Base-by-base conservation (phyloP, 2,329 filamentous ascomycete genomes). In the Sporothrix schenckii region DNA sequence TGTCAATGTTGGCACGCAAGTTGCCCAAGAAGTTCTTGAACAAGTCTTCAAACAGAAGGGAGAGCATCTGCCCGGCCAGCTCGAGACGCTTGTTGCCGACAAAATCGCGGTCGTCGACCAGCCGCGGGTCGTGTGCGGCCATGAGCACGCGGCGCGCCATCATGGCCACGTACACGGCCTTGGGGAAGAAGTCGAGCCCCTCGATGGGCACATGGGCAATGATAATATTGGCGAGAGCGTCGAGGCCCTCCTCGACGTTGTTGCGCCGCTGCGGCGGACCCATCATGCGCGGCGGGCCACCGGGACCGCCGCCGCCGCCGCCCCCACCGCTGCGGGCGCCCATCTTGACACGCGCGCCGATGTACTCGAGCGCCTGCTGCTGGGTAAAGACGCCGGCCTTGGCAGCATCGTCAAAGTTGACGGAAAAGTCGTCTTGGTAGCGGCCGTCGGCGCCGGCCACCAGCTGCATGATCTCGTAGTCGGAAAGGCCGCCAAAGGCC, bases 141-240 rank as follows among this genome's bases (percentile, higher is more conserved):
- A 98, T 97, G 65, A 99, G 82, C 3, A 98, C 94, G 79, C 94
- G 88, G n/a, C 95, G 91, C 39, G 93, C 92, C 95, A 99, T 99
- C 83, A 97, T 92, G 63, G 94, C 94, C 69, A 99, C 89, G 77
- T 98, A 99, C 10, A 98, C 87, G 27, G 94, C 94, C 79, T 99
- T 99, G n/a, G 94, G 94, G 70, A 95, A 90, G 79, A 98, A 98
- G 77, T 99, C 94, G 75, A 97, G 87, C 60, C 92, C 92, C 75
- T 92, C 88, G 50, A 99, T 94, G 5, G 93, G 91, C 41, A 99
- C 94, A 76, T 99, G 95, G 7, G 95, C 94, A 72, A 99, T 93
- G 73, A 99, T 91, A 69, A 98, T 91, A 76, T 93, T 94, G 21
- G 94, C 92, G 53, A 99, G 85, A 24, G 94, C 94, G 79, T 99